Conservation (phyloP, 768 basidiomycete genomes). For the Strobilomyces echinocephalus region DNA sequence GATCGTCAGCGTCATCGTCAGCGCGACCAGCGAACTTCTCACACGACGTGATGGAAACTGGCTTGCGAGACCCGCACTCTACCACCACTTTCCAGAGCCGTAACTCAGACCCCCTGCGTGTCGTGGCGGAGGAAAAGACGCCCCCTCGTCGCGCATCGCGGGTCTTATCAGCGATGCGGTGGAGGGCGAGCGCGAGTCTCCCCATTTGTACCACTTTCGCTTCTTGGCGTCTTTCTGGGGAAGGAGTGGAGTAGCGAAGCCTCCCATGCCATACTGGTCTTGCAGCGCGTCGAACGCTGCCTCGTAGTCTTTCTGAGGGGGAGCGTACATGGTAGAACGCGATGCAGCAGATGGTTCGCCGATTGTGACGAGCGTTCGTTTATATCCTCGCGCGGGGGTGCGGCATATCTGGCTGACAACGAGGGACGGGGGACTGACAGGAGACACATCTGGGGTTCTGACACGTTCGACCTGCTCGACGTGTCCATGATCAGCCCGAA, state of each 20-base stretch:
- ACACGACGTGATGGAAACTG: not conserved
- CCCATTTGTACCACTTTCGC: conserved; percentile 21
- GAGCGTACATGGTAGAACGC: not conserved
- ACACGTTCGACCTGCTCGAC: no score
- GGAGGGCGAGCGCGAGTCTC: conserved; percentile 10
- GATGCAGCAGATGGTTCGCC: not conserved
- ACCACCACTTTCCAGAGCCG: no score
- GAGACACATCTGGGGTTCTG: no score
- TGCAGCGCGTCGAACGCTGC: conserved; percentile 23
- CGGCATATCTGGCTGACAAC: no score
- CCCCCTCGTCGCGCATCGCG: not conserved
- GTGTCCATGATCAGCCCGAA: no score
- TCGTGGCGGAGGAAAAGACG: not conserved
- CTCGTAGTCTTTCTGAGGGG: conserved; percentile 21
- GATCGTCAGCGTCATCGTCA: not conserved
- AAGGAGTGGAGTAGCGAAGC: not conserved
- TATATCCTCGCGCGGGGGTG: conserved; percentile 1
- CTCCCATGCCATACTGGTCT: conserved; percentile 17
- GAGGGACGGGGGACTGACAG: no score
- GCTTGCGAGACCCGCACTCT: conserved; percentile 1
- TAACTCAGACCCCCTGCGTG: not conserved
- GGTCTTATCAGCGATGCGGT: conserved; percentile 12
- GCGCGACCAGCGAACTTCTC: not conserved
- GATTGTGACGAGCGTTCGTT: not conserved
- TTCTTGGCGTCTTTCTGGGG: not conserved